A percentile compares a stretch with the other conserved stretches of the same genome.
These are phyloP conservation scores for Nepenthes alata DNA, from an alignment of 179 eudicot genomes.

Conservation along the genomic window DNA sequence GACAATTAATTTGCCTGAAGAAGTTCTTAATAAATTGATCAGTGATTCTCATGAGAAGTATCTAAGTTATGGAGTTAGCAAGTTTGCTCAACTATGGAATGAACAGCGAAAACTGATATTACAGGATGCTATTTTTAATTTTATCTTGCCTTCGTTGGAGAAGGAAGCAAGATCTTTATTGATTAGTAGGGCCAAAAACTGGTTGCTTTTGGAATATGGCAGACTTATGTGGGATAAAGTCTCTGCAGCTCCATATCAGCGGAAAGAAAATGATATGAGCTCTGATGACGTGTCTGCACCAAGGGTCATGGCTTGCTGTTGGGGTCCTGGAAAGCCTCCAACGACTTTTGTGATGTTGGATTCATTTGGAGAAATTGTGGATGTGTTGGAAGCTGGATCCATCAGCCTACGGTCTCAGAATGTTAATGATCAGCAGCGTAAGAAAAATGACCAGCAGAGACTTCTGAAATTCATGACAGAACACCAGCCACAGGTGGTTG, in stretches of 20 bases:
- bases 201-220: slow-evolving; percentile 80
- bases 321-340: slow-evolving; percentile 93
- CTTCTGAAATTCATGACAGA: slow-evolving; percentile 82
- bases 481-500: slow-evolving; percentile 90
- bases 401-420: slow-evolving; percentile 59
- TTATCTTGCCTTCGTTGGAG: slow-evolving; percentile 76
- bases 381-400: slow-evolving; percentile 70
- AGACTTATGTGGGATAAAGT: slow-evolving; percentile 68
- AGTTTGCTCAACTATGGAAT: slow-evolving; percentile 92
- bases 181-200: slow-evolving; percentile 65
- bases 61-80: slow-evolving; percentile 86
- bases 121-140: slow-evolving; percentile 56
- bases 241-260: slow-evolving; percentile 80
- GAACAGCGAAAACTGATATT: slow-evolving; percentile 86
- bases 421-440: slow-evolving; percentile 72
- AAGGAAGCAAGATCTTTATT: slow-evolving; percentile 85
- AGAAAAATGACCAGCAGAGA: slow-evolving; percentile 79
- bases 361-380: slow-evolving; percentile 85
- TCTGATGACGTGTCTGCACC: slow-evolving; percentile 90
- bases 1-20: slow-evolving; percentile 62
- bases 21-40: slow-evolving; percentile 38
- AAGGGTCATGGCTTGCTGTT: slow-evolving; percentile 98
- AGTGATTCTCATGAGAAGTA: slow-evolving; percentile 74
- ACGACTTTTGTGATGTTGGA: slow-evolving; percentile 96
- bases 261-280: slow-evolving; percentile 54